Conservation (phyloP, 2,329 filamentous ascomycete species). For the Sporothrix sp. region DNA sequence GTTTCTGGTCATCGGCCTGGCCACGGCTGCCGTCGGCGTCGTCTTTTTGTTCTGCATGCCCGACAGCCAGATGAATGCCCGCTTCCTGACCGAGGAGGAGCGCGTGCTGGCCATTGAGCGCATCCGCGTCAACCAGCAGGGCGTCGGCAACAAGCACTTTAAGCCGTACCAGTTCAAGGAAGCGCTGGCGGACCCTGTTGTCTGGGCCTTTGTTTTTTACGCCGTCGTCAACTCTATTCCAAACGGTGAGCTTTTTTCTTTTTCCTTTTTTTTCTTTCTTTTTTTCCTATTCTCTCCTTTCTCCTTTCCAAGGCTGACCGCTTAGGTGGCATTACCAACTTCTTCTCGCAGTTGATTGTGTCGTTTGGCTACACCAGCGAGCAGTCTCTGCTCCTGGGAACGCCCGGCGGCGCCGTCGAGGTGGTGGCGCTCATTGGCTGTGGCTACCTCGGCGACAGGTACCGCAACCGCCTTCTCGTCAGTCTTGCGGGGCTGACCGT, state of each 20-base stretch:
- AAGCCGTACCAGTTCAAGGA: constrained; percentile 50
- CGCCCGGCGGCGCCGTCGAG: constrained; percentile 56
- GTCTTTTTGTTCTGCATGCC: constrained; percentile 41
- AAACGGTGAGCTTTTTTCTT: constrained; percentile 19
- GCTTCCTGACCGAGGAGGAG: constrained; percentile 47
- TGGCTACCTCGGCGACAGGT: constrained; percentile 44
- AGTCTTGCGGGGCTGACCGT: constrained; percentile 24
- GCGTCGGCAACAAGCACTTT: constrained; percentile 58
- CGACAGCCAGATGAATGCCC: constrained; percentile 31
- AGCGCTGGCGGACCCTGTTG: constrained; percentile 29
- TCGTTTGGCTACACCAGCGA: constrained; percentile 55
- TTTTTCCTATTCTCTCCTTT: neutral
- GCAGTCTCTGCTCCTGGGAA: constrained; percentile 54
- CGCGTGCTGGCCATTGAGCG: constrained; percentile 42
- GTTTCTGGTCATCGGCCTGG: constrained; percentile 43
- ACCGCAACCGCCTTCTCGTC: constrained; percentile 41
- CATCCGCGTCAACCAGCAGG: constrained; percentile 55
- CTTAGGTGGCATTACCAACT: constrained; percentile 24
- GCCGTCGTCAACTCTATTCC: constrained; percentile 28
- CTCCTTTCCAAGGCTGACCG: neutral
- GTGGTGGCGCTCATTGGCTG: constrained; percentile 21
- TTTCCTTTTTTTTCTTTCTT: too few species aligned
- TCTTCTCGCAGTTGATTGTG: constrained; percentile 34
- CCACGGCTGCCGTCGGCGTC: constrained; percentile 39
- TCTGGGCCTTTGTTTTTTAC: constrained; percentile 29